Evolutionary conservation across 1,284 basidiomycete genomes (phyloP).

Genomic region (Ustilago crameri): DNA sequence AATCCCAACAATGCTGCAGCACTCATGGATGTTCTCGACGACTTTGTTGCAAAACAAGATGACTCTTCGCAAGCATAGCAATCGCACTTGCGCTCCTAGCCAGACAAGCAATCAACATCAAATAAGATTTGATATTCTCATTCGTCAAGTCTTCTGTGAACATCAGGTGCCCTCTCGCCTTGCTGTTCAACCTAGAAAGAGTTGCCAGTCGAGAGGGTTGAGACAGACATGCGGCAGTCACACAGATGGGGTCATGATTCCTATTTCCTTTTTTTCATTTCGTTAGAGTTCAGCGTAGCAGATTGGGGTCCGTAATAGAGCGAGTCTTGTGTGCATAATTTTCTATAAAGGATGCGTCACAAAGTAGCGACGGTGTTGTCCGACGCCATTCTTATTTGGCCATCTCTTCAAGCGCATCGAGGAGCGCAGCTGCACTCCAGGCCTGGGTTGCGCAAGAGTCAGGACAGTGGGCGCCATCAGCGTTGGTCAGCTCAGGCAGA

Average conservation of each 20-base stretch:
- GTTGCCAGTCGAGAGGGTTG: too few species aligned
- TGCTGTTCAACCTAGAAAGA: too few species aligned
- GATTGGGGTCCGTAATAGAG: background rate
- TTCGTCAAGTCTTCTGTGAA: too few species aligned
- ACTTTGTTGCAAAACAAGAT: constrained; percentile 29
- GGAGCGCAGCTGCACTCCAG: constrained; percentile 58
- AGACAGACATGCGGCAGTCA: background rate
- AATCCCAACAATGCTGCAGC: constrained; percentile 49
- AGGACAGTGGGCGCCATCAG: constrained; percentile 51
- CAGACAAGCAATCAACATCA: background rate
- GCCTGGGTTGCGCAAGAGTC: constrained; percentile 64
- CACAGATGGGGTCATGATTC: too few species aligned
- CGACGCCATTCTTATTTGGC: constrained; percentile 31
- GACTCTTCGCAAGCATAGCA: constrained; percentile 12
- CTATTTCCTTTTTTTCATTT: background rate
- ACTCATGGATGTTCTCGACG: constrained; percentile 48
- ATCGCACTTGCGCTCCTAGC: background rate
- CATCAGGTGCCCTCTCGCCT: too few species aligned
- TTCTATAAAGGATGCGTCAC: background rate
- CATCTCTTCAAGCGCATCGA: constrained; percentile 59
- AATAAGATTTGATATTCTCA: too few species aligned
- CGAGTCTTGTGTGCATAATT: background rate
- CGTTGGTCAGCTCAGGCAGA: constrained; percentile 63
- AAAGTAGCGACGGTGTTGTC: background rate
- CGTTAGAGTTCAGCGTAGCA: background rate